Evolutionary conservation across 2,329 filamentous ascomycete species (phyloP).

Genomic region (Coniochaeta ligniaria): DNA sequence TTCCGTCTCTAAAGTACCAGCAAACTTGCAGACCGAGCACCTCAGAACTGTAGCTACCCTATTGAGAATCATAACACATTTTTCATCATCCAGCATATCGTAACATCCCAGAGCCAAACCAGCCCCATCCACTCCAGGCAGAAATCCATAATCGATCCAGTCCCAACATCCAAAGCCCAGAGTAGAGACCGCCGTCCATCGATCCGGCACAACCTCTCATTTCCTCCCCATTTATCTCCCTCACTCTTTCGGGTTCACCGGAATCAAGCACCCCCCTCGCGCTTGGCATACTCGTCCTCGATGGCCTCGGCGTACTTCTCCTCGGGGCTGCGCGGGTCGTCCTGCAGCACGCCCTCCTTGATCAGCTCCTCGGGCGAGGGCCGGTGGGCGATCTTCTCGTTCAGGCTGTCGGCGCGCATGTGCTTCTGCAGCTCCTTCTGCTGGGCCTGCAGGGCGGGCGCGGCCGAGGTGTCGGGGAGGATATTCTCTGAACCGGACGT

Average conservation of each 20-base stretch:
- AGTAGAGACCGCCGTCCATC: too few relatives aligned
- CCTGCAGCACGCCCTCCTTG: constrained; percentile 70
- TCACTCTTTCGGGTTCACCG: too few relatives aligned
- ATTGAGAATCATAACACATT: neutral
- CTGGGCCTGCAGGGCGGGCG: constrained; percentile 1
- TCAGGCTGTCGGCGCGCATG: constrained; percentile 80
- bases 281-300: constrained; percentile 57
- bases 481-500: neutral
- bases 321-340: constrained; percentile 53
- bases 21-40: too few relatives aligned
- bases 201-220: too few relatives aligned
- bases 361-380: constrained; percentile 71
- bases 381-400: constrained; percentile 76
- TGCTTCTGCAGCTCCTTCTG: constrained; percentile 61
- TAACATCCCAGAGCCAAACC: neutral
- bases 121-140: too few relatives aligned
- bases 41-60: too few relatives aligned
- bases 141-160: too few relatives aligned
- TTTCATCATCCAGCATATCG: neutral
- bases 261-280: constrained; percentile 55
- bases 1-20: too few relatives aligned
- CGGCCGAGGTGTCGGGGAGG: neutral
- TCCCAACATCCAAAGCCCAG: neutral
- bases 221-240: too few relatives aligned
- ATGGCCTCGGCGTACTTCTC: constrained; percentile 54